These are phyloP conservation scores for Gymnopilus junonius DNA, from an alignment of 768 basidiomycete genomes.

Conservation along the genomic window DNA sequence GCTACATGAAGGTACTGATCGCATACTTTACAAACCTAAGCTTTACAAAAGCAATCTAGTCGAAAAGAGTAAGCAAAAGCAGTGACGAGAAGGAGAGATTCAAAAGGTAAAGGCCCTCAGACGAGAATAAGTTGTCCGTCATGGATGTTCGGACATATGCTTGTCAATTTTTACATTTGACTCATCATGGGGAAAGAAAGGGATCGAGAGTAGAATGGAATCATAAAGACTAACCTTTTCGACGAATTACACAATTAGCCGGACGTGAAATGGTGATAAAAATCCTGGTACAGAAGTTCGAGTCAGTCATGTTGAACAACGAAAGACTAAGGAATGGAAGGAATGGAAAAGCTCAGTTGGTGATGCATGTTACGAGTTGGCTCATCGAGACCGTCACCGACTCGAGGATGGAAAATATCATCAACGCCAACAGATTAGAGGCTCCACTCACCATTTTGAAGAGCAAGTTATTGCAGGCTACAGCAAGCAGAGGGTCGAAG, in stretches of 20 bases:
- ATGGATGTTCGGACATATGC: slow-evolving; percentile 31
- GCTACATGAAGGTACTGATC: not conserved
- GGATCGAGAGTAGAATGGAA: not conserved
- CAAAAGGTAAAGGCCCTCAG: slow-evolving; percentile 20
- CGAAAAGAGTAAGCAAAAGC: not conserved
- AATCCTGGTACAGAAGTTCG: not conserved
- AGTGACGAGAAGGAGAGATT: not conserved
- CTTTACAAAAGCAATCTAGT: not conserved
- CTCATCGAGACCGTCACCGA: slow-evolving; percentile 72
- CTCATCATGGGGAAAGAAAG: slow-evolving; percentile 23
- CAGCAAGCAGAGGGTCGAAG: not conserved
- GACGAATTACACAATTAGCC: too few species aligned
- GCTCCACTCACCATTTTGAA: slow-evolving; percentile 35
- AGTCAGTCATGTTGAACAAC: slow-evolving; percentile 5
- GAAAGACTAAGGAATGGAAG: slow-evolving; percentile 9
- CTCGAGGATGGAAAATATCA: slow-evolving; percentile 75
- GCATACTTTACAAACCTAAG: not conserved
- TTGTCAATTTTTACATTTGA: slow-evolving; percentile 25
- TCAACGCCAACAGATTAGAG: slow-evolving; percentile 41
- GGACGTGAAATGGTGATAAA: not conserved
- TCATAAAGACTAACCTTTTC: slow-evolving; percentile 4
- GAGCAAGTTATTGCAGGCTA: not conserved
- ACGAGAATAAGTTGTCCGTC: slow-evolving; percentile 27
- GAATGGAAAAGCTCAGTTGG: slow-evolving; percentile 47
- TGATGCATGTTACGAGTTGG: slow-evolving; percentile 82